These are phyloP conservation scores for Rhipidocladum racemiflorum DNA, from an alignment of 176 grass and related monocot species.

Conservation along the genomic window DNA sequence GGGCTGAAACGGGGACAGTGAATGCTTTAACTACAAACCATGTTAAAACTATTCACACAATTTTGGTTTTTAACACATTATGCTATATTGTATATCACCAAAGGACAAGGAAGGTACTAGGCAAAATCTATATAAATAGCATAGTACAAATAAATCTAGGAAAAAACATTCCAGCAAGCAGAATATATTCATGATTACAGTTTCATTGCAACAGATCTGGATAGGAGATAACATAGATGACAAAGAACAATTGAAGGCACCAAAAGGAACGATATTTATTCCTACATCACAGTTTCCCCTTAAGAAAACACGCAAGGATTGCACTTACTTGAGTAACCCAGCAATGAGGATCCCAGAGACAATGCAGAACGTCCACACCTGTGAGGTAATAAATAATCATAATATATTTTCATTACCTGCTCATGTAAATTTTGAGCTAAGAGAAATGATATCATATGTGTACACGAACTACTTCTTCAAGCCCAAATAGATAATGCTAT, in stretches of 20 bases:
- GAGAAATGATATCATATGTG: not conserved
- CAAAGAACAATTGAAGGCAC: constrained; percentile 56
- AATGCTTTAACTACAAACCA: not conserved
- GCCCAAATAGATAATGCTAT: not conserved
- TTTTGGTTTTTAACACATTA: not conserved
- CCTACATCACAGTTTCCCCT: constrained; percentile 67
- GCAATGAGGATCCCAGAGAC: constrained; percentile 72
- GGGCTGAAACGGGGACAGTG: not conserved
- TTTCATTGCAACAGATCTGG: constrained; percentile 53
- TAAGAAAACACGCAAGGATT: constrained; percentile 71
- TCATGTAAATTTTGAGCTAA: constrained; percentile 15
- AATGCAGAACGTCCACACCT: constrained; percentile 69
- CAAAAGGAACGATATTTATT: constrained; percentile 54
- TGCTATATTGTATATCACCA: not conserved
- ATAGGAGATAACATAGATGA: constrained; percentile 73
- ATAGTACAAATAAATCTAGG: not conserved
- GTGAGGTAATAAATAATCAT: constrained; percentile 54
- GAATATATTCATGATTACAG: not conserved
- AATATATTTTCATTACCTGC: not conserved
- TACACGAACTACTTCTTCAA: not conserved
- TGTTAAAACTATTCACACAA: constrained; percentile 9
- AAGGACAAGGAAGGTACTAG: not conserved
- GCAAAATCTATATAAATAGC: not conserved
- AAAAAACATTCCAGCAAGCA: constrained; percentile 17
- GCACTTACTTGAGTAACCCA: constrained; percentile 66